Evolutionary conservation across 208 protist species (phyloP), one percentile per base, ranked within the genome.

Genomic region (Acanthamoeba pearcei): DNA sequence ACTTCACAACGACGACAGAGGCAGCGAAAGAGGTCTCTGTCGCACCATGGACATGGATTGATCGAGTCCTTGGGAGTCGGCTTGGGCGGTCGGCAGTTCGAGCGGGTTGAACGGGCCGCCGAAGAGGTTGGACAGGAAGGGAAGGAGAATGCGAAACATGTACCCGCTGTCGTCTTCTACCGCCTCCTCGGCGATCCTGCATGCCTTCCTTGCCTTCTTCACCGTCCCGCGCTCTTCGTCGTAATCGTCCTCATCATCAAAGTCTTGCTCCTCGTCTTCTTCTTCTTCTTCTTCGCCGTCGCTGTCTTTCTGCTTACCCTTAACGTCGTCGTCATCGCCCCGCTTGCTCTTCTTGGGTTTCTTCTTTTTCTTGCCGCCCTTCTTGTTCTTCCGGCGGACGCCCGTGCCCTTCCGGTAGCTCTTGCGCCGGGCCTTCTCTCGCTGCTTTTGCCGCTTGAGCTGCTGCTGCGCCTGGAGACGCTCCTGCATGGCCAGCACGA

Each of bases 71-170:
- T 46, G 42, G 4, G 38, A 27, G 74, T 88, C 80, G 9, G 80
- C 42, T 24, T 27, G 51, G 5, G 53, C 46, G 24, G 27, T 46
- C 15, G 66, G 35, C n/a, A 78, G 29, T 27, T 92, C 86, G 57
- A 94, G 74, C n/a, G 91, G 91, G 24, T 70, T 94, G 57, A 94
- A 94, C 15, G 91, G 68, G 22, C 91, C 91, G n/a, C 72, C 70
- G 62, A 72, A 94, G 27, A 94, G 70, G 57, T 94, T 94, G 10
- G 91, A 27, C 5, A 94, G 53, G 57, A 94, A 94, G 8, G 91
- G 91, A 24, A 94, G 42, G 5, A 94, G 74, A 29, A 94, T 70
- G 66, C 74, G 66, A 22, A 86, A 94, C 53, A 83, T 62, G 53
- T 94, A 94, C 0, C 38, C 29, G 70, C 29, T 66, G 46, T 49